phyloP scores from a whole-genome alignment of 306 rosid species.

The Morella rubra region DNA sequence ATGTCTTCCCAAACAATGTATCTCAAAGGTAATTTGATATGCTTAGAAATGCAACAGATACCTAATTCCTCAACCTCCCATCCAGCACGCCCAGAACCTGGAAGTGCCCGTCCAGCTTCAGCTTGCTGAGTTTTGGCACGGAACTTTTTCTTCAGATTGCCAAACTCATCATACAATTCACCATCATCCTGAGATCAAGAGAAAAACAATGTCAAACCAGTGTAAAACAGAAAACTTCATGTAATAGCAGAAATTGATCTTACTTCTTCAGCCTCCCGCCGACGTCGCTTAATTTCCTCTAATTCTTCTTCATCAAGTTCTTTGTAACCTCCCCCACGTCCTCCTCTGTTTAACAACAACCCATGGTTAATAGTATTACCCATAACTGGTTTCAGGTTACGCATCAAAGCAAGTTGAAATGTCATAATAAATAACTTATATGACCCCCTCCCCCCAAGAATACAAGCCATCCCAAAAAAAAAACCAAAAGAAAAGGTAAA shows the following conservation, averaged over 20 bases:
- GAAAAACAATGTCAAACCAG: slow-evolving; percentile 21
- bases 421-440: background rate
- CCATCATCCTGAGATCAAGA: slow-evolving; percentile 77
- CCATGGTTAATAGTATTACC: slow-evolving; percentile 16
- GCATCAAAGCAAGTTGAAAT: slow-evolving; percentile 6
- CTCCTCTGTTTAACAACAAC: slow-evolving; percentile 63
- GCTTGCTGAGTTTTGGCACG: slow-evolving; percentile 89
- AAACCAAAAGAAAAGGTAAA: background rate
- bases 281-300: slow-evolving; percentile 90
- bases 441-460: background rate
- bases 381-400: slow-evolving; percentile 12
- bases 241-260: slow-evolving; percentile 36
- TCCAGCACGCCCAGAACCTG: slow-evolving; percentile 99
- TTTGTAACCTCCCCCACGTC: slow-evolving; percentile 98
- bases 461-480: too few species aligned
- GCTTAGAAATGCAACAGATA: slow-evolving; percentile 31
- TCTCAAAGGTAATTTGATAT: background rate
- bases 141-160: slow-evolving; percentile 93
- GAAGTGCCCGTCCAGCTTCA: slow-evolving; percentile 69
- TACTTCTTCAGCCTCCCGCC: slow-evolving; percentile 94
- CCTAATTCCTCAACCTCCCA: slow-evolving; percentile 99
- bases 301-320: slow-evolving; percentile 98
- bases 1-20: background rate
- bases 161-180: slow-evolving; percentile 97
- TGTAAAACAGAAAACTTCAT: slow-evolving; percentile 8